Evolutionary conservation across 208 protist genomes (phyloP), one percentile per base, ranked within the genome.

Genomic region (Acanthamoeba castellanii): DNA sequence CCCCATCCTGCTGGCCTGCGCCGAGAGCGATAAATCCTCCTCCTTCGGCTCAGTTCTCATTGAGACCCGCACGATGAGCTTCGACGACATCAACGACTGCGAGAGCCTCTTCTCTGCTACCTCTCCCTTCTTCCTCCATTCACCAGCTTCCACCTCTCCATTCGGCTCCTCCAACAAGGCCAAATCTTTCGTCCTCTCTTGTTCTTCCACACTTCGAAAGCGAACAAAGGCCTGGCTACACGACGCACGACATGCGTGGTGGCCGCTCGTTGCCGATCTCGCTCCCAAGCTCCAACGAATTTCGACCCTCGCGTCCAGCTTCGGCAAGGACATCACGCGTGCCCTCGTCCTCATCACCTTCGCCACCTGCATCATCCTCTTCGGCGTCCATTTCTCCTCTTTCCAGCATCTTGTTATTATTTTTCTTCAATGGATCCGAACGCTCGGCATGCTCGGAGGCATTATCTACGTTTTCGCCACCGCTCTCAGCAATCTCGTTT

Each of bases 341-440:
- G 59, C 59, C 1, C 37, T 92, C 34, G 52, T 92, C 13, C 59
- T 92, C 20, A 20, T 92, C 14, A 92, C 59, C 64, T 74, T 92
- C 30, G 27, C 22, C 25, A 76, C 87, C 42, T 92, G 57, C 61
- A 52, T 92, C 61, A 57, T 76, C 32, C 45, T 92, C 64, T 92
- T 92, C 66, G 59, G 87, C 32, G 87, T 92, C 55, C 34, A 92
- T n/a, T 74, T 92, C 45, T 92, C 87, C 64, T 92, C 87, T 42
- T 92, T 92, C 47, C 64, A 70, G 45, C 87, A 92, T 74, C 34
- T 92, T 52, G 87, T 57, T 52, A 92, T 92, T 37, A 74, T 50
- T 18, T 92, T 92, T 74, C 87, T 92, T 6, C 87, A 92, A 78
- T 92, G 87, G 87, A 78, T 92, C 37, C 87, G 66, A 78, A 92